Percentiles rank a stretch among this genome's conserved stretches.
These are phyloP conservation scores for Eucalyptus marginata DNA, from an alignment of 345 rosid species.

Conservation along the genomic window DNA sequence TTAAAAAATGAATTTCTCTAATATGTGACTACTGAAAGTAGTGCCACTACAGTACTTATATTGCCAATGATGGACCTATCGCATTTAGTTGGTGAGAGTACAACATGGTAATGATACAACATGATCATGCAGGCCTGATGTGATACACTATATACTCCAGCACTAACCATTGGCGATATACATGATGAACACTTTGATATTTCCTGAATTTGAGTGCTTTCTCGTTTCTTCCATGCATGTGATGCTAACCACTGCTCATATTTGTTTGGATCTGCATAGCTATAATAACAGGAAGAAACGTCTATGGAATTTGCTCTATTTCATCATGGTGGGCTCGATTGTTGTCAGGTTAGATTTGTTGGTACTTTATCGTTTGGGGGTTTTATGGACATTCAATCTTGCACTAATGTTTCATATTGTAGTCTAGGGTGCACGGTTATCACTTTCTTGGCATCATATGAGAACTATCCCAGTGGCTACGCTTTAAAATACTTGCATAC, in stretches of 20 bases:
- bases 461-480: slow-evolving; percentile 87
- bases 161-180: background rate
- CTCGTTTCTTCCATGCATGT: background rate
- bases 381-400: background rate
- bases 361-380: background rate
- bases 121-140: background rate
- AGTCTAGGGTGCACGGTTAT: slow-evolving; percentile 81
- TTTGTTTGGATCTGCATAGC: slow-evolving; percentile 24
- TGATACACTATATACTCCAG: background rate
- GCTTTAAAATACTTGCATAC: slow-evolving; percentile 75
- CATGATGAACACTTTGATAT: background rate
- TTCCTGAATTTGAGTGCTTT: background rate
- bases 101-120: background rate
- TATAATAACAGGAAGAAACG: slow-evolving; percentile 78
- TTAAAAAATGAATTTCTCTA: background rate
- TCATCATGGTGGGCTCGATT: slow-evolving; percentile 49
- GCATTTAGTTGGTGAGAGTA: background rate
- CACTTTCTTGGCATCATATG: slow-evolving; percentile 75
- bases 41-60: background rate
- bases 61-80: background rate
- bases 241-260: background rate
- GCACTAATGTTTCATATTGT: slow-evolving; percentile 20
- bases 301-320: slow-evolving; percentile 60
- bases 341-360: slow-evolving; percentile 47
- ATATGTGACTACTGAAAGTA: background rate